These are phyloP conservation scores for Colletotrichum neosansevieriae DNA, from an alignment of 2,329 filamentous ascomycete species.

Conservation along the genomic window DNA sequence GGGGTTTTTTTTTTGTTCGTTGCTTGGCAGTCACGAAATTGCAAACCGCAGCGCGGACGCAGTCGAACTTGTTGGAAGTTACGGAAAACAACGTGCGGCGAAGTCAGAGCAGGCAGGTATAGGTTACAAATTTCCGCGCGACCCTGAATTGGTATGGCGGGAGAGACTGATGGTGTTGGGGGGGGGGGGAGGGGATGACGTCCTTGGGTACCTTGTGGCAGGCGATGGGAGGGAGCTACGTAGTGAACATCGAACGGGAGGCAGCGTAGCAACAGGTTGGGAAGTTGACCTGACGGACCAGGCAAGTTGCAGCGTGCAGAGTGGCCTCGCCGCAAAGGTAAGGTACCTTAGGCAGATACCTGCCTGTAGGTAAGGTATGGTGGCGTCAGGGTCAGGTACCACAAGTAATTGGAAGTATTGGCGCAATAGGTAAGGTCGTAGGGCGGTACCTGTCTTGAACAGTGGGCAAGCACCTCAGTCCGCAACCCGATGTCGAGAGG, in stretches of 20 bases:
- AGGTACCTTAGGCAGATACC: neutral
- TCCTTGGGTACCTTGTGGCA: conserved; percentile 14
- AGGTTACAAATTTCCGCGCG: conserved; percentile 4
- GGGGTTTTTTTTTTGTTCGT: neutral
- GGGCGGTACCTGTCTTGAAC: too few species aligned
- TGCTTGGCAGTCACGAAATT: conserved; percentile 6
- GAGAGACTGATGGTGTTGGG: conserved; percentile 2
- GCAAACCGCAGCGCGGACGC: neutral
- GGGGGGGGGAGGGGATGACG: neutral
- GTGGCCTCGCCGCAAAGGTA: neutral
- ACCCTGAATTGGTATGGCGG: conserved; percentile 7
- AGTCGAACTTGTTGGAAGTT: neutral
- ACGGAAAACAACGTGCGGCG: conserved; percentile 28
- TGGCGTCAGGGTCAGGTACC: neutral
- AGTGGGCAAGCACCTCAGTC: neutral
- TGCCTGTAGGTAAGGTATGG: too few species aligned
- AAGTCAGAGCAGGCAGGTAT: conserved; percentile 1
- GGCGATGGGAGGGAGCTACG: conserved; percentile 5
- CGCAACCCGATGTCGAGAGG: too few species aligned
- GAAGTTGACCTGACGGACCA: too few species aligned
- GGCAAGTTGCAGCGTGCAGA: neutral
- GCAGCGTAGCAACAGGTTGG: neutral
- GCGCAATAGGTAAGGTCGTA: too few species aligned
- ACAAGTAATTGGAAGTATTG: too few species aligned
- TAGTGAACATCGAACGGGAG: conserved; percentile 20